Percentiles rank a stretch among this genome's conserved stretches.
Evolutionary conservation across 352 stramenopile species (phyloP).

Genomic region (Globisporangium sylvaticum): DNA sequence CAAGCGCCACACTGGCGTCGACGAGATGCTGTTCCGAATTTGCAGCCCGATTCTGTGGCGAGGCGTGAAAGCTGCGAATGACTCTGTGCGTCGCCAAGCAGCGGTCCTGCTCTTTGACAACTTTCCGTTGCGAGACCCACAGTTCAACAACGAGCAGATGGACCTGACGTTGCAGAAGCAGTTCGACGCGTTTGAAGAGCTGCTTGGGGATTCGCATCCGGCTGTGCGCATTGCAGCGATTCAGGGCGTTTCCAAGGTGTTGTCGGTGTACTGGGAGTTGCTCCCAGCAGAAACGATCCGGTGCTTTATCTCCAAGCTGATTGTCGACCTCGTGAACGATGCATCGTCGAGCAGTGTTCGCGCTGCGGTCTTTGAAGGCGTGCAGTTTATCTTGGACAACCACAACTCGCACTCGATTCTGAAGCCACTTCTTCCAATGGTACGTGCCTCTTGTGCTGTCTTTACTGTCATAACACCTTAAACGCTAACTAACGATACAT

Average conservation of each 20-base stretch:
- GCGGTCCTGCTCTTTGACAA: slow-evolving; percentile 82
- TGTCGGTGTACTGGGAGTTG: slow-evolving; percentile 85
- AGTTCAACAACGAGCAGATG: slow-evolving; percentile 74
- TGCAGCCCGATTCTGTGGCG: slow-evolving; percentile 85
- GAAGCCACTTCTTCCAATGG: slow-evolving; percentile 80
- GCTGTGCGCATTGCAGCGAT: slow-evolving; percentile 75
- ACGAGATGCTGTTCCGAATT: slow-evolving; percentile 82
- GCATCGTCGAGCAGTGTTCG: slow-evolving; percentile 69
- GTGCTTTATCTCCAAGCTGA: slow-evolving; percentile 77
- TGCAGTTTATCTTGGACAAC: slow-evolving; percentile 86
- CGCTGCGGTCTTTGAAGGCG: slow-evolving; percentile 76
- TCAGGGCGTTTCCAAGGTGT: slow-evolving; percentile 75
- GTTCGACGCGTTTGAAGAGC: slow-evolving; percentile 78
- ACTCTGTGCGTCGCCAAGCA: slow-evolving; percentile 78
- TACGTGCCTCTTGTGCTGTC: slow-evolving; percentile 23
- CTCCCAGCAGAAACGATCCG: slow-evolving; percentile 76
- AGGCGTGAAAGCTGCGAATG: slow-evolving; percentile 77
- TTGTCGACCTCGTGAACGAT: slow-evolving; percentile 82
- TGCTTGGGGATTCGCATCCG: slow-evolving; percentile 71
- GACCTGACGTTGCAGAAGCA: slow-evolving; percentile 76
- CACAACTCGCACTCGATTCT: slow-evolving; percentile 82
- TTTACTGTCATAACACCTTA: not conserved
- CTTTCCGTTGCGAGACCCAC: slow-evolving; percentile 74
- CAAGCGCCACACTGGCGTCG: slow-evolving; percentile 73
- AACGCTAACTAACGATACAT: not conserved